Base-by-base conservation (phyloP, 345 rosid species). In the Camelina laxa region DNA sequence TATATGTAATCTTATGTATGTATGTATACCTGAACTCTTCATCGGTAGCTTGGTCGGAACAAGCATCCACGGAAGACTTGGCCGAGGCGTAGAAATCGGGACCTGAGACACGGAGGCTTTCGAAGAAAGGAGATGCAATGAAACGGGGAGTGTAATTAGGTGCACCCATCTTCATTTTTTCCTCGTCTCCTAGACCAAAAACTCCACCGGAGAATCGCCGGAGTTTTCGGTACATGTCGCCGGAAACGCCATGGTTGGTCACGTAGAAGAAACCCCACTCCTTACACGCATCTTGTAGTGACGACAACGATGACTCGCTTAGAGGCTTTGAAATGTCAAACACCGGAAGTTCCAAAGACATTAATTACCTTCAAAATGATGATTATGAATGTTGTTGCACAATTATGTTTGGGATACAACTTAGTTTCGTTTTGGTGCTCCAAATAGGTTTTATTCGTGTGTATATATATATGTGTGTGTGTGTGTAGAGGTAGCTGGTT, bases 121-220 rank as follows among this genome's bases (percentile, higher is more conserved):
- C 98, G 42, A 90, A 92, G 77, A 82, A 92, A 17, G 96, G 98
- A 19, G 95, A 92, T 42, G 97, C 98, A 10, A 92, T 89, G 85
- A 90, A 92, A 70, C 76, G 90, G 1, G 98, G 97, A 64, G 93
- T 86, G 77, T 87, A 90, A 15, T 86, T 79, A 16, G 80, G 70
- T 0, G 91, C 87, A 2, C 93, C 89, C 14, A 87, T 79, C 83
- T 84, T 89, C 83, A 86, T 83, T 69, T 93, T 89, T 36, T 82
- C 75, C 36, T 85, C 89, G 3, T 70, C 33, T 67, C 79, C 79
- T 67, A 82, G 85, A 45, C 50, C 65, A 53, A 87, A 92, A 17
- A 89, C 69, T 38, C 60, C 77, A 44, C 80, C 57, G 16, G 91
- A 88, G 62, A 80, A 75, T 60, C 75, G 42, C 51, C 76, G 59